A percentile compares a stretch with the other conserved stretches of the same genome.
These are phyloP conservation scores for Bipolaris zeicola DNA, from an alignment of 2,329 filamentous ascomycete species.

Conservation along the genomic window DNA sequence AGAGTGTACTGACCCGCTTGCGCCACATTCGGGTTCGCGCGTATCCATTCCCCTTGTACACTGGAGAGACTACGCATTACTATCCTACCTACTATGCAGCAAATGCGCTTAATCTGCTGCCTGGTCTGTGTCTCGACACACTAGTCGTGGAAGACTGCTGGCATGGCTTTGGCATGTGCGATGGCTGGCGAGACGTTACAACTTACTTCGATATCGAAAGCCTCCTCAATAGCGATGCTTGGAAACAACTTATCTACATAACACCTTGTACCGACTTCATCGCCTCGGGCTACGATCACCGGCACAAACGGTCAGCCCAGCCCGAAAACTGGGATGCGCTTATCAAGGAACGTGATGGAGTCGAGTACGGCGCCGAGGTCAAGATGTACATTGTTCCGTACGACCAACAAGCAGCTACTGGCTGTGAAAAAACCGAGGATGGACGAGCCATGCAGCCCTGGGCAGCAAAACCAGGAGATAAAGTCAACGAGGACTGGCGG, in stretches of 20 bases:
- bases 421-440: slow-evolving; percentile 23
- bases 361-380: slow-evolving; percentile 37
- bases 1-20: slow-evolving; percentile 39
- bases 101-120: slow-evolving; percentile 40
- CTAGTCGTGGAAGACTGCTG: slow-evolving; percentile 44
- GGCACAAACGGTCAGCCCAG: slow-evolving; percentile 34
- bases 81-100: slow-evolving; percentile 42
- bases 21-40: slow-evolving; percentile 40
- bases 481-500: slow-evolving; percentile 35
- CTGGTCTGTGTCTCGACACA: slow-evolving; percentile 40
- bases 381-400: slow-evolving; percentile 41
- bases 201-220: slow-evolving; percentile 45
- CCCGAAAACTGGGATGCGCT: slow-evolving; percentile 40
- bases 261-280: slow-evolving; percentile 45
- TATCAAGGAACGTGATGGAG: slow-evolving; percentile 40
- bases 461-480: slow-evolving; percentile 39
- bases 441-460: slow-evolving; percentile 33
- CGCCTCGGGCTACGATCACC: slow-evolving; percentile 41
- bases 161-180: slow-evolving; percentile 43
- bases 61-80: slow-evolving; percentile 29
- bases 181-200: slow-evolving; percentile 43
- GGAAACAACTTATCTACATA: slow-evolving; percentile 42
- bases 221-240: slow-evolving; percentile 40
- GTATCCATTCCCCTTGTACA: slow-evolving; percentile 43
- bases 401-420: slow-evolving; percentile 18